Evolutionary conservation across 257 asterid genomes (phyloP), one percentile per base, ranked within the genome.

Genomic region (Ballota nigra): DNA sequence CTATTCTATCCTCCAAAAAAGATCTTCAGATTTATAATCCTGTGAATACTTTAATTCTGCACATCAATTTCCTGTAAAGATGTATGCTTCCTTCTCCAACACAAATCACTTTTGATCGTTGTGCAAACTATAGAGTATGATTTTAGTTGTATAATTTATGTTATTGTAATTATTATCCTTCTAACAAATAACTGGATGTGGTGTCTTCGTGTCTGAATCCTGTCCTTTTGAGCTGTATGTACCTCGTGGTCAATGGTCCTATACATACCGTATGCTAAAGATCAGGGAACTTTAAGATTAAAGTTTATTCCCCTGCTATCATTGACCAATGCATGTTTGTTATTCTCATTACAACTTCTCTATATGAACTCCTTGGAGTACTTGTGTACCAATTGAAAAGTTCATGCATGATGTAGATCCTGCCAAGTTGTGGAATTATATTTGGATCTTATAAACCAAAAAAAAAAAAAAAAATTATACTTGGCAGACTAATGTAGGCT

Each of bases 381-480:
- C 51, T 71, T 8, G 59, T 36, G 45, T 24, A 49, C 23, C 7
- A 1, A 26, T 67, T 73, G 47, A 62, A 75, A 19, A 5, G 72
- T 36, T 49, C 36, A 43, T 34, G 45, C 59, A 8, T 55, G 66
- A 18, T 43, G 26, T 62, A 20, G 67, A 33, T 64, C 59, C 62
- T 59, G 72, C 56, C n/a, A 56, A 47, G 19, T 64, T 59, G 36
- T 71, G 51, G 38, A 51, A 63, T 57, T 22, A 9, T 66, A 55
- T 2, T 8, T 8, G 53, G n/a, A 45, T 34, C 10, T 23, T 62
- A 33, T 68, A 18, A 49, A 29, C 62, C 22, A 64, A 41, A 56
- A 55, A 43, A 55, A 8, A 22, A 64, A 41, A 56, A 55, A 43
- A 55, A 8, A 22, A 31, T 45, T 68, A 13, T 4, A 33, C 20